Conservation (phyloP, 495 filamentous ascomycete species). For the Glutinoglossum americanum region DNA sequence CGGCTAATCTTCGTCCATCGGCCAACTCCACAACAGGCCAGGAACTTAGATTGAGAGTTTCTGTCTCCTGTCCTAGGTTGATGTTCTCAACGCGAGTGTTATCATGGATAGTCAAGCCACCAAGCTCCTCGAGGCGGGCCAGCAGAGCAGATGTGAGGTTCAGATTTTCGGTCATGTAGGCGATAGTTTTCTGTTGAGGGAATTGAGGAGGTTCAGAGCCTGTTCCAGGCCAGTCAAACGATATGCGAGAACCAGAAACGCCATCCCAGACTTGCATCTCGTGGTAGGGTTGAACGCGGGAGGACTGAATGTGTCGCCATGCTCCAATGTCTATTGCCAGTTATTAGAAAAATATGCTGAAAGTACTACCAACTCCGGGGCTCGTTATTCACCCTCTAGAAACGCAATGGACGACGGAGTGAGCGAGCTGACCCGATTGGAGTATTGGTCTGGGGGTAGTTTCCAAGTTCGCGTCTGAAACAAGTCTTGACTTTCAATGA, state of each 20-base stretch:
- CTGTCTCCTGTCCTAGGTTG: constrained; percentile 42
- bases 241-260: constrained; percentile 62
- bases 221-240: constrained; percentile 54
- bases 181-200: constrained; percentile 35
- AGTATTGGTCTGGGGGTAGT: constrained; percentile 47
- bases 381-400: constrained; percentile 12
- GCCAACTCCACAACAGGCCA: constrained; percentile 70
- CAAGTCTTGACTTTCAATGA: constrained; percentile 79
- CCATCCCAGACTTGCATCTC: constrained; percentile 98
- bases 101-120: constrained; percentile 46
- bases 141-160: constrained; percentile 67
- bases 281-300: constrained; percentile 67
- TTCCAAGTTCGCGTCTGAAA: constrained; percentile 37
- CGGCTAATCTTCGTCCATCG: constrained; percentile 37
- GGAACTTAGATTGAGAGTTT: constrained; percentile 51
- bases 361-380: not conserved
- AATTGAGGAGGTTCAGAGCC: constrained; percentile 12
- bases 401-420: constrained; percentile 54
- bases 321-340: constrained; percentile 41
- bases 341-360: not conserved
- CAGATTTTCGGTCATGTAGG: constrained; percentile 89
- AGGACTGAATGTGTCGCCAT: constrained; percentile 50
- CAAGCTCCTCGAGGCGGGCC: constrained; percentile 42
- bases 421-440: constrained; percentile 84
- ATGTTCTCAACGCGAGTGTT: constrained; percentile 58